Base-by-base conservation (phyloP, 257 asterid species). In the Ocimum tenuiflorum region DNA sequence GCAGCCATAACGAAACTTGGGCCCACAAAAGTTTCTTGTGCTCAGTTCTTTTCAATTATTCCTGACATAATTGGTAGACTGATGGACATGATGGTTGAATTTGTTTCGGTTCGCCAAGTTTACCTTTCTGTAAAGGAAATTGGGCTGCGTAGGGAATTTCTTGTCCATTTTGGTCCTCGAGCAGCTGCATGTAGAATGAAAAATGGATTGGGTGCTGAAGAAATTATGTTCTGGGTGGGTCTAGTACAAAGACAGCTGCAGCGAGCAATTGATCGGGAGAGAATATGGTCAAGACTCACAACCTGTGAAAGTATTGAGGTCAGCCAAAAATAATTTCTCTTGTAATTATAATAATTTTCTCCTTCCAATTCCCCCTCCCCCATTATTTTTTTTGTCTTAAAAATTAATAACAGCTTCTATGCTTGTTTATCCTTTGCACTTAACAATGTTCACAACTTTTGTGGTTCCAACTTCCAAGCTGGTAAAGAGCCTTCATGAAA, bases 281-380 rank as follows among this genome's bases (percentile, higher is more conserved):
- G 91, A 81, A 94, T 94, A 76, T 94, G 99, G 97, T 90, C 96
- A 73, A 88, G 95, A 68, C 92, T 90, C 78, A 90, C 99, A 19
- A 88, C 97, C 51, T 76, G 79, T 59, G 99, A 90, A 83, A 94
- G 96, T 60, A 90, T 94, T 75, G 99, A 94, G 99, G 99, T 94
- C 55, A 73, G 81, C 57, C 29, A 55, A 47, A 56, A 72, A 31
- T 27, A 63, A 9, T 59, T 64, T 60, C 27, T 60, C 13, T 50
- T 35, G 35, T 64, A 47, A 31, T 48, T 39, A 7, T 7, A 7
- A 36, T 36, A 36, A 36, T 7, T 36, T 36, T 36, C 42, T 42
- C 48, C 17, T 42, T 42, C 18, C 18, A 11, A 36, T 36, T n/a
- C n/a, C n/a, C n/a, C n/a, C n/a, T n/a, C 8, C 46, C 48, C 7